phyloP scores from a whole-genome alignment of 2,329 filamentous ascomycete species.

The Ophiocordyceps australis region DNA sequence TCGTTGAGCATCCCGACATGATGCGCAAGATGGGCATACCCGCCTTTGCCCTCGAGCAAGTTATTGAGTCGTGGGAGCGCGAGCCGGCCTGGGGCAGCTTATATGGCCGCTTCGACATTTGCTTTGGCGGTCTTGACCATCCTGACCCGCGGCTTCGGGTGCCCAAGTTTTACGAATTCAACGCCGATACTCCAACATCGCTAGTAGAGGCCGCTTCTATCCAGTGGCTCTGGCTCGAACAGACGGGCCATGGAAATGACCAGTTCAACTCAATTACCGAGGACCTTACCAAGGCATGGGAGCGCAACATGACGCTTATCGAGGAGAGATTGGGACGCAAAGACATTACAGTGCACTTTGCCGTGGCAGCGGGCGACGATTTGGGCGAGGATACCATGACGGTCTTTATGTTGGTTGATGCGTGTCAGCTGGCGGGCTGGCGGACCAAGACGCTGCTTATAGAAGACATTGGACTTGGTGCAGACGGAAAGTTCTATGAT shows the following conservation, averaged over 20 bases:
- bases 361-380: neutral
- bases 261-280: slow-evolving; percentile 1
- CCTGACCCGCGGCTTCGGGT: slow-evolving; percentile 1
- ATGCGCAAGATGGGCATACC: slow-evolving; percentile 1
- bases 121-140: slow-evolving; percentile 2
- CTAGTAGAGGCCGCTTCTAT: slow-evolving; percentile 1
- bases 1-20: slow-evolving; percentile 1
- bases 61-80: slow-evolving; percentile 1
- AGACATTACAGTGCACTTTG: slow-evolving; percentile 1
- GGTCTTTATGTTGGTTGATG: neutral
- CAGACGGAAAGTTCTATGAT: slow-evolving; percentile 2
- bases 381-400: slow-evolving; percentile 1
- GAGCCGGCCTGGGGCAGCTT: slow-evolving; percentile 2
- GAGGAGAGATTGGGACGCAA: neutral
- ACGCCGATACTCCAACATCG: slow-evolving; percentile 2
- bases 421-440: slow-evolving; percentile 2
- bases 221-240: slow-evolving; percentile 1
- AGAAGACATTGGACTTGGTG: neutral
- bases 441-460: slow-evolving; percentile 1
- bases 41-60: neutral
- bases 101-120: slow-evolving; percentile 2
- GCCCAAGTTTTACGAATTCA: slow-evolving; percentile 3
- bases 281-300: slow-evolving; percentile 1
- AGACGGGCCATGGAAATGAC: slow-evolving; percentile 1
- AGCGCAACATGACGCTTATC: neutral